Base-by-base conservation (phyloP, 1,284 basidiomycete species). In the Cutaneotrichosporon dermatis region DNA sequence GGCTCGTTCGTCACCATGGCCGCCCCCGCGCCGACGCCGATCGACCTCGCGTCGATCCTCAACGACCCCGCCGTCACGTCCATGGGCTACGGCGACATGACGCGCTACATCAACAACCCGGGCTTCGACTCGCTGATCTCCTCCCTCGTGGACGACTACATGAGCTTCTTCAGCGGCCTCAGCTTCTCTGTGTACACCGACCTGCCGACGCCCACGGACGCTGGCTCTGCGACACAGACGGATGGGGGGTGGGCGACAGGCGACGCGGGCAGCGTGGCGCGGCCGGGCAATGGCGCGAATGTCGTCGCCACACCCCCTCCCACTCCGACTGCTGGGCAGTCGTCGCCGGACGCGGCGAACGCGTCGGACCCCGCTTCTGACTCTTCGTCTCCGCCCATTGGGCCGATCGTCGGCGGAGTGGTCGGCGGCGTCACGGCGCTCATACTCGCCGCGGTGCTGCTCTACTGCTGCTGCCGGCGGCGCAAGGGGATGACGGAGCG, bases 391-490 rank as follows among this genome's bases (percentile, higher is more conserved):
- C 6, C 36, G 9, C 55, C 75, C 57, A 76, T 62, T 65, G 65
- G n/a, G 74, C 76, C 76, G 1, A 79, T 79, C 39, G 76, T 73
- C 9, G 77, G 77, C 39, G 77, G 76, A 44, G 76, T 76, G 15
- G 67, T 79, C n/a, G 77, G 77, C 25, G 77, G 77, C 54, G 65
- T 75, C 25, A 25, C 25, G 9, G 68, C 61, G 33, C 73, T 69
- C 44, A 55, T 73, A 4, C 16, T 41, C 40, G 50, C 74, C 1
- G 52, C 78, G 15, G 67, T 60, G 10, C 65, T 62, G 8, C 69
- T 68, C 61, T 76, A 73, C 69, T 69, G 75, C 66, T 67, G 65
- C 54, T 65, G 71, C 61, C 66, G 66, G 39, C 64, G 67, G 25
- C 66, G 63, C 56, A 68, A 69, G 51, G 33, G 5, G 6, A 34